Evolutionary conservation across 2,329 filamentous ascomycete genomes (phyloP), one percentile per base, ranked within the genome.

Genomic region (Trichoderma harzianum): DNA sequence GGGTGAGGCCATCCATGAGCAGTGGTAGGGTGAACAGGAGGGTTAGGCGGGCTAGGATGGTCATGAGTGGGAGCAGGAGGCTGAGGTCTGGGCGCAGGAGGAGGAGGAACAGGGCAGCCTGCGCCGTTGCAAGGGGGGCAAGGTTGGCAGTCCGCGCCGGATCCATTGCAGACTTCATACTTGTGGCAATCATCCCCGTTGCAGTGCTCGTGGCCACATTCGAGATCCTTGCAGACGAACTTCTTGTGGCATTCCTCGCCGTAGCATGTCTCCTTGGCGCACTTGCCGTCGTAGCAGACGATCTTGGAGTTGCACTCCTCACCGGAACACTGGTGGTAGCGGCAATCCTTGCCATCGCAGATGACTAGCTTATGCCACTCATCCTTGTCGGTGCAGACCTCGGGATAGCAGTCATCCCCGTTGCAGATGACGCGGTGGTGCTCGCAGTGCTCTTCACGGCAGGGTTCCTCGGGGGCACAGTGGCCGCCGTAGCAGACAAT

Each of bases 401-500:
- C 77, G 69, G 76, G 72, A 71, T 72, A 74, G 77, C 79, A 80
- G 57, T 75, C 32, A 32, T 77, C 74, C 32, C 75, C 76, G 3
- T 75, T 2, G 79, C 81, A 82, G 75, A 80, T 75, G 72, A 81
- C 76, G 14, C 80, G 79, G 65, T 79, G 72, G 71, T 74, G 72
- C 71, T 78, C 73, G 75, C 76, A 77, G 32, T 78, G 71, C 36
- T 78, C 47, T 75, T 74, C 75, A 62, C 73, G 18, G 77, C 74
- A 78, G 61, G 77, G 76, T 73, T 75, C 73, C 71, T 79, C 78
- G 36, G 74, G 76, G 39, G 73, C 69, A 76, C 81, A 83, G 75
- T 75, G 62, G 26, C 78, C 79, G 30, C 80, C 80, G 72, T 77
- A 78, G 76, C 80, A 81, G 76, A 80, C 77, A 21, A 82, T 76